Evolutionary conservation across 352 stramenopile species (phyloP).

Genomic region (Pilasporangium apinafurcum): DNA sequence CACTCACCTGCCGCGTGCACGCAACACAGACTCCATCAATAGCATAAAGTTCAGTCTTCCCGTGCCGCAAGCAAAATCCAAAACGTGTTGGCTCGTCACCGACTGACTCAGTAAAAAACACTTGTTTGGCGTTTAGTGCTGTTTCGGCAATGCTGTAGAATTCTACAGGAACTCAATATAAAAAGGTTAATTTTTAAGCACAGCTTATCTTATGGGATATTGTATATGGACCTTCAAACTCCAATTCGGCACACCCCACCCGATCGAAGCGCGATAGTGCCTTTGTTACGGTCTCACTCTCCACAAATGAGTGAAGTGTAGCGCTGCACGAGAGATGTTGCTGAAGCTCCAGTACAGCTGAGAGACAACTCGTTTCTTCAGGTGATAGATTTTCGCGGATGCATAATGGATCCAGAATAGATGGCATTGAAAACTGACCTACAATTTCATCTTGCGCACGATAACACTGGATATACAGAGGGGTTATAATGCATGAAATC

Average conservation of each 20-base stretch:
- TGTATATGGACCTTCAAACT: constrained; percentile 33
- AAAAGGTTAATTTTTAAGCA: background rate
- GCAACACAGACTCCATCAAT: constrained; percentile 42
- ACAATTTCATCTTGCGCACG: constrained; percentile 1
- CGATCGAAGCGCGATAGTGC: constrained; percentile 46
- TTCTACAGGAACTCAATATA: constrained; percentile 11
- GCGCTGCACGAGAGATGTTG: constrained; percentile 12
- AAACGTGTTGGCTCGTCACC: constrained; percentile 30
- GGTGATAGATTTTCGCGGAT: constrained; percentile 7
- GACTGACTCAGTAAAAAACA: constrained; percentile 15
- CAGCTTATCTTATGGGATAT: background rate
- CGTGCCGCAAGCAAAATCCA: constrained; percentile 58
- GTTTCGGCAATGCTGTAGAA: constrained; percentile 38
- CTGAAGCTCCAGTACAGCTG: constrained; percentile 11
- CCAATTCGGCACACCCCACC: constrained; percentile 42
- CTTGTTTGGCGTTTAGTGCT: constrained; percentile 21
- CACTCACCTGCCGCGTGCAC: constrained; percentile 38
- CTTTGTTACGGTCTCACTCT: constrained; percentile 24
- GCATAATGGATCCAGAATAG: constrained; percentile 7
- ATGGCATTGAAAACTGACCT: constrained; percentile 2
- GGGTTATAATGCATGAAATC: background rate
- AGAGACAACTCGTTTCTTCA: constrained; percentile 15
- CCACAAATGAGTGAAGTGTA: constrained; percentile 36
- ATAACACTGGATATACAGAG: background rate
- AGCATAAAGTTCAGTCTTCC: constrained; percentile 21